A percentile compares a stretch with the other conserved stretches of the same genome.
Evolutionary conservation across 495 filamentous ascomycete genomes (phyloP).

Genomic region (Staphylotrichum tortipilum): DNA sequence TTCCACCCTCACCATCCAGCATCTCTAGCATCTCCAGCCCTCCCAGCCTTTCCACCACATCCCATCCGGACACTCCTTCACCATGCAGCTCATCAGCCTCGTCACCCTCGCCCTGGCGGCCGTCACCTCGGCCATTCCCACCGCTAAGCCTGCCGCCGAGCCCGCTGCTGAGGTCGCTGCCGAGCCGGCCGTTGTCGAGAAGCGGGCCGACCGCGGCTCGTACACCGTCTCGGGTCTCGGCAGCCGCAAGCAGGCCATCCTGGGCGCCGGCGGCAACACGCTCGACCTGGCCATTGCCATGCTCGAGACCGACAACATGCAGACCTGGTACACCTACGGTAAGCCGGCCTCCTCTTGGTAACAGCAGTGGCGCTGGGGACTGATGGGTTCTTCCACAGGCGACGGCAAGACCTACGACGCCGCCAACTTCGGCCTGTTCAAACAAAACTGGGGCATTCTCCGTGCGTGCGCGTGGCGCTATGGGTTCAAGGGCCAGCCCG

Average conservation of each 20-base stretch:
- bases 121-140: background rate
- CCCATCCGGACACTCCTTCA: no score
- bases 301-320: background rate
- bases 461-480: background rate
- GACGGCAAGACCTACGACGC: background rate
- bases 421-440: constrained; percentile 1
- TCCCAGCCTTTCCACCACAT: no score
- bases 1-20: background rate
- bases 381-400: no score
- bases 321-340: background rate
- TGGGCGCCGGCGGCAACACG: background rate
- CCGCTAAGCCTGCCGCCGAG: background rate
- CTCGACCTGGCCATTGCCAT: constrained; percentile 2
- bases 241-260: background rate
- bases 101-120: no score
- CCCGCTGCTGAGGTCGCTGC: background rate
- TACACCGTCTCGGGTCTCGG: background rate
- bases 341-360: background rate
- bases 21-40: background rate
- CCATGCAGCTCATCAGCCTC: background rate
- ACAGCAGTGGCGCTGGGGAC: no score
- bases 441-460: constrained; percentile 1
- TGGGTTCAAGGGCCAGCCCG: background rate
- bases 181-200: no score
- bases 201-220: background rate